These are phyloP conservation scores for Camellia sinensis DNA, from an alignment of 148 eudicot species.

Conservation along the genomic window DNA sequence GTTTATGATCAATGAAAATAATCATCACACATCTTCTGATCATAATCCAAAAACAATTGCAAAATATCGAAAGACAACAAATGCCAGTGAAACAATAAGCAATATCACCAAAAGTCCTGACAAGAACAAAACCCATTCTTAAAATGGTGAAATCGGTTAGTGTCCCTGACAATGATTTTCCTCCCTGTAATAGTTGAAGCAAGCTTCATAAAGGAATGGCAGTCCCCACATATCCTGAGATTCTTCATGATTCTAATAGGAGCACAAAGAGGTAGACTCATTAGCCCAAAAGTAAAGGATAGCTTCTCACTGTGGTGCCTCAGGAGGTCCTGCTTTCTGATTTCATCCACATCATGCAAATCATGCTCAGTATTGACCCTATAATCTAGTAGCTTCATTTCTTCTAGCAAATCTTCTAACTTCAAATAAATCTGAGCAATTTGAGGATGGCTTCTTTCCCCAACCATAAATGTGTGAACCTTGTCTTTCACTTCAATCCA, in stretches of 20 bases:
- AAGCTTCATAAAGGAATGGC: slow-evolving; percentile 72
- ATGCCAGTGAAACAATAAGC: not conserved
- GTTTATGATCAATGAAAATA: not conserved
- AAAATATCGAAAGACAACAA: not conserved
- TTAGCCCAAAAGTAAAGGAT: slow-evolving; percentile 58
- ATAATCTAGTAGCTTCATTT: slow-evolving; percentile 52
- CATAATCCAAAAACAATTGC: not conserved
- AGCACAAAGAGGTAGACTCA: slow-evolving; percentile 47
- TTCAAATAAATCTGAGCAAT: slow-evolving; percentile 44
- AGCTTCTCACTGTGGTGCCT: slow-evolving; percentile 83
- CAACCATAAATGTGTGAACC: slow-evolving; percentile 70
- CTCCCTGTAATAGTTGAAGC: slow-evolving; percentile 53
- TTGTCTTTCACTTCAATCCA: slow-evolving; percentile 65
- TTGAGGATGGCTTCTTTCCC: slow-evolving; percentile 58
- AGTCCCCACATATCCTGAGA: slow-evolving; percentile 72
- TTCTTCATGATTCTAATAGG: slow-evolving; percentile 76
- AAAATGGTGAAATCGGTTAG: slow-evolving; percentile 74
- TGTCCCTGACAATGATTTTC: slow-evolving; percentile 66
- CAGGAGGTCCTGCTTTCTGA: slow-evolving; percentile 41
- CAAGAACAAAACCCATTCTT: slow-evolving; percentile 59
- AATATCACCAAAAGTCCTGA: slow-evolving; percentile 65
- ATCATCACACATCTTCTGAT: not conserved
- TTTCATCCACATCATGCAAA: slow-evolving; percentile 68
- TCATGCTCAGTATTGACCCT: slow-evolving; percentile 48
- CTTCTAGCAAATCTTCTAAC: slow-evolving; percentile 53